Percentiles rank a stretch among this genome's conserved stretches.
phyloP scores from a whole-genome alignment of 2,329 filamentous ascomycete species.

The Paecilomyces dactylethromorphus region DNA sequence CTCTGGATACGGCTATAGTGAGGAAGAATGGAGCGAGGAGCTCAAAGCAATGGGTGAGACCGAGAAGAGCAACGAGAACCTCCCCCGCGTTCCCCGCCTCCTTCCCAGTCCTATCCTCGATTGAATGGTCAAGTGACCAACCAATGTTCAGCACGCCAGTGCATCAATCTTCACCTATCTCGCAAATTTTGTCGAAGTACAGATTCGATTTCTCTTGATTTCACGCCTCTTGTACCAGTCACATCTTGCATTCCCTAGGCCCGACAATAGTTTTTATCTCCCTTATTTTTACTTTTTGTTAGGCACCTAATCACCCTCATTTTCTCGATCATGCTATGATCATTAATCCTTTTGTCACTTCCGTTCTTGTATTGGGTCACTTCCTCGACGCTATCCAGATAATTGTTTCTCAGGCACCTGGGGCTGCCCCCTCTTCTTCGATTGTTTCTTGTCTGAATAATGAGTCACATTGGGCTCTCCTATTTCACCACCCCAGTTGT shows the following conservation, averaged over 20 bases:
- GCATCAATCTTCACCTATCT: not conserved
- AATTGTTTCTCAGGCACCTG: not conserved
- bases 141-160: not conserved
- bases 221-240: not conserved
- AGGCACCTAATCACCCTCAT: not conserved
- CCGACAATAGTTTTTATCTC: not conserved
- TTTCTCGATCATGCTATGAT: not conserved
- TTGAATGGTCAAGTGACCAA: not conserved
- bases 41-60: not conserved
- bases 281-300: not conserved
- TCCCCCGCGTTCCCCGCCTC: slow-evolving; percentile 2
- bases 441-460: not conserved
- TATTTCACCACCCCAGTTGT: not conserved
- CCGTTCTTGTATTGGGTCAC: not conserved
- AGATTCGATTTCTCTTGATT: not conserved
- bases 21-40: not conserved
- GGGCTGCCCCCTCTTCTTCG: not conserved
- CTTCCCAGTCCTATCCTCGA: slow-evolving; percentile 7
- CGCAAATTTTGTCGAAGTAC: not conserved
- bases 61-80: not conserved
- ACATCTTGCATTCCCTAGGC: not conserved
- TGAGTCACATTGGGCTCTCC: no score
- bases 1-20: not conserved
- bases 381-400: not conserved
- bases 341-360: not conserved